Evolutionary conservation across 305 asterid species (phyloP).

Genomic region (Andrographis paniculata): DNA sequence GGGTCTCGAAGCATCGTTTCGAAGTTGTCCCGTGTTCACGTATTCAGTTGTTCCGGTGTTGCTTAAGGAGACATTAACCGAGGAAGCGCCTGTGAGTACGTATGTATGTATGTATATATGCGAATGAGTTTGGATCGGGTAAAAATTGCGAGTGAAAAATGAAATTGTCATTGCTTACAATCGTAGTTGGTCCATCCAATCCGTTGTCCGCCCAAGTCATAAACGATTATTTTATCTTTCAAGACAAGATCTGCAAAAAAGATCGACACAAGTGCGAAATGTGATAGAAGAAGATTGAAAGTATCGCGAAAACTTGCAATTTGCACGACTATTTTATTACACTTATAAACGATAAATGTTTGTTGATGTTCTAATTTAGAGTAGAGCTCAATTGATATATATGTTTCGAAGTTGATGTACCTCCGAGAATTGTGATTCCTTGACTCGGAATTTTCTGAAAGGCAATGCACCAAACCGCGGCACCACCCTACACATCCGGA

Average conservation of each 20-base stretch:
- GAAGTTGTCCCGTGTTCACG: slow-evolving; percentile 32
- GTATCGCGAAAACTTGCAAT: too few species aligned
- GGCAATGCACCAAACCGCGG: slow-evolving; percentile 93
- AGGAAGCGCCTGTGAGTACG: slow-evolving; percentile 23
- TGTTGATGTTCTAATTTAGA: too few species aligned
- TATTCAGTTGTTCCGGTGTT: slow-evolving; percentile 29
- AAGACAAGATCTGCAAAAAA: slow-evolving; percentile 35
- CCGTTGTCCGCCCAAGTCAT: slow-evolving; percentile 36
- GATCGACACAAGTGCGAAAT: neutral
- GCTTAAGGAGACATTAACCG: slow-evolving; percentile 37
- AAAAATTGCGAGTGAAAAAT: neutral
- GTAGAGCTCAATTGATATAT: neutral
- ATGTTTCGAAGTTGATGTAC: slow-evolving; percentile 23
- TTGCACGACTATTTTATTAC: too few species aligned
- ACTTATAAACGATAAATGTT: too few species aligned
- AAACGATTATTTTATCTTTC: slow-evolving; percentile 41
- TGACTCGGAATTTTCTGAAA: slow-evolving; percentile 71
- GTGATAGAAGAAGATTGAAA: neutral
- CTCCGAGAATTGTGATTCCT: slow-evolving; percentile 86
- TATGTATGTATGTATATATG: neutral
- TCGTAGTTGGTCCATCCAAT: slow-evolving; percentile 50
- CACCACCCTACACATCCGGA: slow-evolving; percentile 52
- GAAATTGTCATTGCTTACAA: slow-evolving; percentile 30
- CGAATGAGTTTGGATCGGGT: neutral
- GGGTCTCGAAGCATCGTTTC: slow-evolving; percentile 13